Conservation (phyloP, 805 yeast species). For the Saturnispora serradocipensis region DNA sequence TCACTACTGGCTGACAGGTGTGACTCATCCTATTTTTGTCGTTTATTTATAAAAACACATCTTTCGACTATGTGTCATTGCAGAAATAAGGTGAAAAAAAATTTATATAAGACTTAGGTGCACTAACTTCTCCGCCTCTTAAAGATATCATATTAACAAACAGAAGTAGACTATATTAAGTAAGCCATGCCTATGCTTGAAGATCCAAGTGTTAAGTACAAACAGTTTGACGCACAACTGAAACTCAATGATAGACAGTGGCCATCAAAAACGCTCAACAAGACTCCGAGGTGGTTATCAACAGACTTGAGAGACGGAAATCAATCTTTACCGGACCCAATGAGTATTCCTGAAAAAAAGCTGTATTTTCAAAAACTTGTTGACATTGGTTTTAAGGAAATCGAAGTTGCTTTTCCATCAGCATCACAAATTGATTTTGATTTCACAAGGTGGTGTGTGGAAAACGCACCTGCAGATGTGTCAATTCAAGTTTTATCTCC, state of each 20-base stretch:
- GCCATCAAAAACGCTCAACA: conserved; percentile 51
- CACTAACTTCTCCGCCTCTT: neutral
- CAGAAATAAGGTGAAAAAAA: neutral
- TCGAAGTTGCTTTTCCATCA: conserved; percentile 75
- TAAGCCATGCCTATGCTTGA: conserved; percentile 30
- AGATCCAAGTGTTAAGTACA: conserved; percentile 59
- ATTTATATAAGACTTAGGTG: neutral
- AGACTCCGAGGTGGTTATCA: conserved; percentile 75
- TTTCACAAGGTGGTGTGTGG: conserved; percentile 67
- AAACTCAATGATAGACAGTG: conserved; percentile 56
- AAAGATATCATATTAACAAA: neutral
- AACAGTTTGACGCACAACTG: conserved; percentile 41
- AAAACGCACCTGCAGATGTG: conserved; percentile 68
- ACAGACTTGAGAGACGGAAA: conserved; percentile 81
- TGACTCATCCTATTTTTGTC: neutral
- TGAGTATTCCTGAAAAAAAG: conserved; percentile 73
- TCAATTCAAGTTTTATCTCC: conserved; percentile 69
- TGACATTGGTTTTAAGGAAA: conserved; percentile 72
- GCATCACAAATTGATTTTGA: conserved; percentile 77
- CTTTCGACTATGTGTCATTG: neutral
- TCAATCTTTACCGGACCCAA: conserved; percentile 79
- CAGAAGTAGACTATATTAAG: neutral
- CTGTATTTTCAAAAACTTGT: conserved; percentile 59
- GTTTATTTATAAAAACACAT: neutral
- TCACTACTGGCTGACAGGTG: conserved; percentile 17